phyloP scores from a whole-genome alignment of 1,284 basidiomycete species.

The Rhizoctonia solani region DNA sequence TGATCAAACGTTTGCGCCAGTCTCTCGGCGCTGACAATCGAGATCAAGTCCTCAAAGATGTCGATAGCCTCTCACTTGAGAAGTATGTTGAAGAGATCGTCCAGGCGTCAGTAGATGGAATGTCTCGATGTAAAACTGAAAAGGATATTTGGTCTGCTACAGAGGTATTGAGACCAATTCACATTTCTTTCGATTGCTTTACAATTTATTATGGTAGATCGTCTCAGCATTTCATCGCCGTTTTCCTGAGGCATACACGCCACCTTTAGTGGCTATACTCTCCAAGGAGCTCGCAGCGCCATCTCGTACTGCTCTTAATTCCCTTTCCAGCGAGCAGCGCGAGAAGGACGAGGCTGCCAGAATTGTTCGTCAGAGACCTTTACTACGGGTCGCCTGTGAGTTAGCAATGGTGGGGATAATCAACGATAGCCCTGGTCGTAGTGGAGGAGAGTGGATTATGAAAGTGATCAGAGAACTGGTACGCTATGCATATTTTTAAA shows the following conservation, averaged over 20 bases:
- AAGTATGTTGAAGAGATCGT: constrained; percentile 97
- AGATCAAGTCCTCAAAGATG: constrained; percentile 88
- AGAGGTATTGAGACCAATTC: constrained; percentile 61
- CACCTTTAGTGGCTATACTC: constrained; percentile 68
- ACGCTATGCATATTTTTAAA: constrained; percentile 43
- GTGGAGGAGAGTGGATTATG: constrained; percentile 86
- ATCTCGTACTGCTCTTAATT: constrained; percentile 60
- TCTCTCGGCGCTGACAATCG: constrained; percentile 78
- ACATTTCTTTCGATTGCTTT: constrained; percentile 33
- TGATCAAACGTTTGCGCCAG: constrained; percentile 86
- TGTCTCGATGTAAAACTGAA: constrained; percentile 81
- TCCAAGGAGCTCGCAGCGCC: constrained; percentile 69
- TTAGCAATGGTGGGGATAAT: constrained; percentile 86
- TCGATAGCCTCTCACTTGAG: constrained; percentile 85
- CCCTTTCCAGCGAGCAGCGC: constrained; percentile 73
- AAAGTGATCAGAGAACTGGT: constrained; percentile 82
- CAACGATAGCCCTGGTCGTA: constrained; percentile 63
- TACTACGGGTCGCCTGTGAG: constrained; percentile 87
- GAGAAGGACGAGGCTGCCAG: constrained; percentile 91
- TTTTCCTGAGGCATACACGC: constrained; percentile 80
- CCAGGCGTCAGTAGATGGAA: constrained; percentile 83
- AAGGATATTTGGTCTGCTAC: constrained; percentile 90
- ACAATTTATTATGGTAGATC: constrained; percentile 59
- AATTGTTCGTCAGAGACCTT: constrained; percentile 78
- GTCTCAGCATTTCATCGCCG: constrained; percentile 88